Base-by-base conservation (phyloP, 805 yeast genomes). In the Blastobotrys attinorum region DNA sequence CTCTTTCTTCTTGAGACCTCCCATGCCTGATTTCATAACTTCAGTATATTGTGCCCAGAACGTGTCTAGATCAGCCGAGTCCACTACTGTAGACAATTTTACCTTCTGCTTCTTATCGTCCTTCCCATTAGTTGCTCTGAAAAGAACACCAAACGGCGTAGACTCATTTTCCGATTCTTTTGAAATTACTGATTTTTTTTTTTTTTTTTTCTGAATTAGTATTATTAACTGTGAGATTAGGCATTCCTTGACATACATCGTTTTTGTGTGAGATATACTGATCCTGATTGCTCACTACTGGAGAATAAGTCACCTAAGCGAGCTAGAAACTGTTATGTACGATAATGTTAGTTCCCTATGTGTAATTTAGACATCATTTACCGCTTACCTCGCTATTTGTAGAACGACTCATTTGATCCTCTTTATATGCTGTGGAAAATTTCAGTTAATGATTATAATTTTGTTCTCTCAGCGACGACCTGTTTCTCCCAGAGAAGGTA, bases 11-110 rank as follows among this genome's bases (percentile, higher is more conserved):
- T 78, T 75, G 61, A 89, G 71, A 1, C 95, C 96, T 2, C 67
- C 66, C 61, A 84, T 77, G 3, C 92, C 89, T 18, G 69, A 58
- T 59, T 85, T 88, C 44, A 88, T 69, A 0, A 75, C 75, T 35
- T 76, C 77, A 1, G 85, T 65, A 63, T 88, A 89, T 21, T 77
- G 79, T 35, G 62, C 60, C 96, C 96, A 89, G 60, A 89, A 89
- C 47, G 67, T 60, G 49, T 80, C 85, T 51, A 89, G 66, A 2
- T 73, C 64, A 1, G 69, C 73, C 0, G 79, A 67, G 22, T 74
- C 73, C 4, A 89, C 88, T 10, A 81, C 75, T 0, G 97, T 88
- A 22, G 88, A 77, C 25, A 81, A 60, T 56, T 84, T 84, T n/a
- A 62, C 56, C 53, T 77, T 77, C 45, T 66, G 63, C 15, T 66